A percentile compares a stretch with the other conserved stretches of the same genome.
phyloP scores from a whole-genome alignment of 768 basidiomycete species.

The Amanita polypyramis region DNA sequence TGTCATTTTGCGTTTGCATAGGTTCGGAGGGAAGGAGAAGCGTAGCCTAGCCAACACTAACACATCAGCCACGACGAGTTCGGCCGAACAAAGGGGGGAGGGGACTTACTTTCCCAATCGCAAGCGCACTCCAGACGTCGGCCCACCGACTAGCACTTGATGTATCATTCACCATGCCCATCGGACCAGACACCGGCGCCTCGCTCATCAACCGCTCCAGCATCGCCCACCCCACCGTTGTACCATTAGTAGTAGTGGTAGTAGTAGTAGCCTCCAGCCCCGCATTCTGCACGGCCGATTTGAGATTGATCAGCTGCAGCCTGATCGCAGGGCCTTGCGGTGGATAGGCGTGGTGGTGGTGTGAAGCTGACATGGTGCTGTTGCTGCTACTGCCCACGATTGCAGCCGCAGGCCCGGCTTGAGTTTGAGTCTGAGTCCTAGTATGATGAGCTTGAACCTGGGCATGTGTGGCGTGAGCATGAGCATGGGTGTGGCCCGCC shows the following conservation, averaged over 20 bases:
- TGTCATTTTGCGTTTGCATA: constrained; percentile 27
- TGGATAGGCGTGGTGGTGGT: constrained; percentile 14
- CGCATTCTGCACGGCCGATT: constrained; percentile 57
- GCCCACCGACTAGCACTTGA: constrained; percentile 55
- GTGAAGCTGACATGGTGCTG: too few relatives aligned
- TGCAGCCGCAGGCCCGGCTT: too few relatives aligned
- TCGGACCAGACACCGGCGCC: too few relatives aligned
- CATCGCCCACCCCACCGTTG: constrained; percentile 73
- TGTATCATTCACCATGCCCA: not conserved
- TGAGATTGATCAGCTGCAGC: constrained; percentile 24
- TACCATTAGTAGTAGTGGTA: too few relatives aligned
- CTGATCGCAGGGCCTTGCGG: too few relatives aligned
- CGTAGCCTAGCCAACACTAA: constrained; percentile 63
- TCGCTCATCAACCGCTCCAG: constrained; percentile 55
- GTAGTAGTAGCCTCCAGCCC: constrained; percentile 53
- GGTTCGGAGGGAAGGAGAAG: constrained; percentile 69
- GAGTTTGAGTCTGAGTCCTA: too few relatives aligned
- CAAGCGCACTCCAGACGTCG: constrained; percentile 56
- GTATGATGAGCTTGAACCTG: too few relatives aligned
- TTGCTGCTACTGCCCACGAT: too few relatives aligned
- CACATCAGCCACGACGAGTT: too few relatives aligned
- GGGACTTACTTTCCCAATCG: constrained; percentile 51
- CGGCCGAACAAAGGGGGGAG: not conserved
- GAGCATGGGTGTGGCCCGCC: not conserved
- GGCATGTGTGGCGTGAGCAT: not conserved